Conservation (phyloP, 148 eudicot genomes). For the Oxyria digyna region DNA sequence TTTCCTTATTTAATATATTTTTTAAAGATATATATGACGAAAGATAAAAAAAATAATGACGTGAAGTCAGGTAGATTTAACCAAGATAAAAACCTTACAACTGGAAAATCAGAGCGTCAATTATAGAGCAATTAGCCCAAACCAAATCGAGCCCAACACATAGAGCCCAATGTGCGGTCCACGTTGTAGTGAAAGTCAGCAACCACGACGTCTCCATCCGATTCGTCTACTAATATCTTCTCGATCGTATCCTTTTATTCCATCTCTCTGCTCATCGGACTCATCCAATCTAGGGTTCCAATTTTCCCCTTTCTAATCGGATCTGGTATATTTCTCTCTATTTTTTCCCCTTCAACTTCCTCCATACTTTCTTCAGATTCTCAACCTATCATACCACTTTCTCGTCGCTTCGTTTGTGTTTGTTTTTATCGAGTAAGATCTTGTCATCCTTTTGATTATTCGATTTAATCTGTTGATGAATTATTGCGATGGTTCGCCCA, state of each 20-base stretch:
- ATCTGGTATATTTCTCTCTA: conserved; percentile 27
- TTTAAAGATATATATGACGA: too few relatives aligned
- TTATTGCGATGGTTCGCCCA: conserved; percentile 7
- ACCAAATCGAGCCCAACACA: too few relatives aligned
- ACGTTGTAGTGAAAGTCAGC: background rate
- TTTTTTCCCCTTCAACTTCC: background rate
- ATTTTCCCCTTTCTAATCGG: conserved; percentile 22
- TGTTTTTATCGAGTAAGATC: background rate
- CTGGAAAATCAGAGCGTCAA: too few relatives aligned
- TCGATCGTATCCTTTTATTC: background rate
- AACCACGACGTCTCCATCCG: background rate
- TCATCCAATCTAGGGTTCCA: conserved; percentile 18
- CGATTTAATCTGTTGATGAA: background rate
- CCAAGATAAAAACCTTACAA: too few relatives aligned
- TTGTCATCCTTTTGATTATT: background rate
- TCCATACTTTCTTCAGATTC: background rate
- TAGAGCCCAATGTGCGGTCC: background rate
- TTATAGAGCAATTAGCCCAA: too few relatives aligned
- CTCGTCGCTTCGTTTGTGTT: background rate
- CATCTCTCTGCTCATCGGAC: conserved; percentile 14
- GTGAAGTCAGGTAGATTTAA: too few relatives aligned
- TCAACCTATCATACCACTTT: background rate
- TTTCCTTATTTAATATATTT: too few relatives aligned
- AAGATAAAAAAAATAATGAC: too few relatives aligned
- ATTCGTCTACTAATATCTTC: background rate